Evolutionary conservation across 345 rosid genomes (phyloP), one percentile per base, ranked within the genome.

Genomic region (Abelmoschus esculentus): DNA sequence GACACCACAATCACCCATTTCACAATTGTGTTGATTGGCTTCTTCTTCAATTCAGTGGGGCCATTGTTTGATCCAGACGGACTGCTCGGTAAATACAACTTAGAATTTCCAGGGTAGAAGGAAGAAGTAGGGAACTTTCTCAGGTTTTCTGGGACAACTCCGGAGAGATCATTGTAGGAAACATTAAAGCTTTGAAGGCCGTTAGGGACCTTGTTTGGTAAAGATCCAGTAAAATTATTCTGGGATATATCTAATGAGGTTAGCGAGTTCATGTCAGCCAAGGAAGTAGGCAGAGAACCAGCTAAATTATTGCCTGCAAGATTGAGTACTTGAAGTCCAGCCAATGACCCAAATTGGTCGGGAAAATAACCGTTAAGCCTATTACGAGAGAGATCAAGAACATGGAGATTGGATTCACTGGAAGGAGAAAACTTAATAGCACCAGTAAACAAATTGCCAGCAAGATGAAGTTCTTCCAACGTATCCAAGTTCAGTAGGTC

Each of bases 341-440:
- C 62, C 59, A 90, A 84, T 26, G 89, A 87, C 34, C 83, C 96
- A 52, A 91, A 76, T 54, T 78, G 83, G 72, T 77, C 83, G n/a
- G 96, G 96, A 78, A 91, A 87, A 75, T 84, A 80, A 15, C 96
- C 96, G 42, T 74, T 79, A 66, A 95, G 79, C 61, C 28, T 86
- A 74, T 91, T 95, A 77, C 81, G 86, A 72, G 99, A 91, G 78
- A 95, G 86, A 81, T 91, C 97, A 66, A 95, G 89, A 68, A 87
- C 74, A 71, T 71, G 83, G 63, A 95, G 86, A 73, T 63, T 82
- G 55, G 91, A 76, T 63, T 78, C 77, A 59, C 76, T 74, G 34
- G 85, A 84, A 59, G 83, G 73, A 65, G 89, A 74, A 18, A 89
- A 86, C 15, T 75, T 78, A 61, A 95, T 59, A 22, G 76, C 79